These are phyloP conservation scores for Trichoderma sp. DNA, from an alignment of 2,329 filamentous ascomycete species.

Conservation along the genomic window DNA sequence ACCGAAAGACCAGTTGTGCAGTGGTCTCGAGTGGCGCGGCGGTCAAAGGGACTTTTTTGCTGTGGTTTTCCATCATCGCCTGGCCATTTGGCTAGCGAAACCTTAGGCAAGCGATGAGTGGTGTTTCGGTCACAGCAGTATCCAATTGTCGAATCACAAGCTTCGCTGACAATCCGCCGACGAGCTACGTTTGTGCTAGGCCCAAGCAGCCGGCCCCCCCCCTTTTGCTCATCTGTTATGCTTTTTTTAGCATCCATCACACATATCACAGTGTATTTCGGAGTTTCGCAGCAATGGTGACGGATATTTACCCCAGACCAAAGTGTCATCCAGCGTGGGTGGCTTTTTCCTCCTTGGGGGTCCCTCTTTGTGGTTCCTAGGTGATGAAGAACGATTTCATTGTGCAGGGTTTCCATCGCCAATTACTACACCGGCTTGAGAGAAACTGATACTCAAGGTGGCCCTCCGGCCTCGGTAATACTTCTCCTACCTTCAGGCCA, in stretches of 20 bases:
- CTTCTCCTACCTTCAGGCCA: not conserved
- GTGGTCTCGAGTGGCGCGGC: constrained; percentile 1
- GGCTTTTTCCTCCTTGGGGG: constrained; percentile 5
- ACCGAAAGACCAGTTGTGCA: not conserved
- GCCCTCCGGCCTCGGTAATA: constrained; percentile 24
- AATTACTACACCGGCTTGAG: not conserved
- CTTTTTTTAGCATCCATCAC: constrained; percentile 14
- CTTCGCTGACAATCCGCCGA: constrained; percentile 20
- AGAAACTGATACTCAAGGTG: constrained; percentile 9
- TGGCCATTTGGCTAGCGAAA: constrained; percentile 22
- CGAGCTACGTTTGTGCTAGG: constrained; percentile 17
- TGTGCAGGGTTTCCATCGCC: constrained; percentile 3
- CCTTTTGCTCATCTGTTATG: constrained; percentile 16
- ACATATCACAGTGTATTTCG: constrained; percentile 13
- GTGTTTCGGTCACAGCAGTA: constrained; percentile 8
- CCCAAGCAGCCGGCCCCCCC: constrained; percentile 1
- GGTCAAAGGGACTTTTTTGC: constrained; percentile 8
- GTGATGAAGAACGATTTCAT: not conserved
- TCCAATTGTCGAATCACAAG: constrained; percentile 25
- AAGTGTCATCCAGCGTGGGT: constrained; percentile 5
- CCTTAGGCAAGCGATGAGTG: constrained; percentile 10
- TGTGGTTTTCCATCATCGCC: not conserved
- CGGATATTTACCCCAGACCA: constrained; percentile 14
- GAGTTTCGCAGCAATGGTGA: not conserved
- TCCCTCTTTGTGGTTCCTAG: constrained; percentile 14